Evolutionary conservation across 441 rosid species (phyloP).

Genomic region (Iberis amara): DNA sequence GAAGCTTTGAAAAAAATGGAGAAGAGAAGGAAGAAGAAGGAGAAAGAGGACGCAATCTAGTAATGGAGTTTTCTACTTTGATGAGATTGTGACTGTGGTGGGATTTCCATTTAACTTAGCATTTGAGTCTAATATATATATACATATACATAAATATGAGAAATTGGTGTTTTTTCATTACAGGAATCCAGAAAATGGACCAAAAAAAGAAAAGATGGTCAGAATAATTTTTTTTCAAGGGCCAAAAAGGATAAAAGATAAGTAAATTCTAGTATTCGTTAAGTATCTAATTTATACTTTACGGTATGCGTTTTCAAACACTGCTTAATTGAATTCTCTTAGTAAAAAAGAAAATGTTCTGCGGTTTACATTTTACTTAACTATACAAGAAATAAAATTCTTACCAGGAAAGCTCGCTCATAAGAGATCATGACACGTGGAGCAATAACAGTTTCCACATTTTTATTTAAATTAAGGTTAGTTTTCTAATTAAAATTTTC

Average conservation of each 20-base stretch:
- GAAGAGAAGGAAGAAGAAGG: constrained; percentile 22
- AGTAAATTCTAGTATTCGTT: constrained; percentile 26
- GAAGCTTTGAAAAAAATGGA: constrained; percentile 13
- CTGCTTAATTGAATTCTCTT: constrained; percentile 13
- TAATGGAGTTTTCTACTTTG: constrained; percentile 37
- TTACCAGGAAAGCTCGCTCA: too few species aligned
- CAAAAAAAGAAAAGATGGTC: constrained; percentile 30
- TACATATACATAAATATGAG: constrained; percentile 18
- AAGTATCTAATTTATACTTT: constrained; percentile 24
- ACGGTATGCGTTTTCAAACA: constrained; percentile 5
- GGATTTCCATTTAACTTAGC: constrained; percentile 58
- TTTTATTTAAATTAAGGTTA: constrained; percentile 6
- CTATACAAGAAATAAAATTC: too few species aligned
- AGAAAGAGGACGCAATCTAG: constrained; percentile 28
- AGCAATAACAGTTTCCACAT: constrained; percentile 34
- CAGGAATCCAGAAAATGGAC: constrained; percentile 45
- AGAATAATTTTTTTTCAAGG: constrained; percentile 27
- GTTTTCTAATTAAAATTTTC: neutral
- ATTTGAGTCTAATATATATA: constrained; percentile 40
- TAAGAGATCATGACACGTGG: constrained; percentile 47
- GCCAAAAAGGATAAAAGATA: constrained; percentile 18
- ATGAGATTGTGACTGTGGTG: constrained; percentile 48
- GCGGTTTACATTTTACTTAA: too few species aligned
- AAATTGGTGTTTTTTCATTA: constrained; percentile 41
- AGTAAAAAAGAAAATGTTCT: too few species aligned